Base-by-base conservation (phyloP, 495 filamentous ascomycete genomes). In the Daldinia loculata region DNA sequence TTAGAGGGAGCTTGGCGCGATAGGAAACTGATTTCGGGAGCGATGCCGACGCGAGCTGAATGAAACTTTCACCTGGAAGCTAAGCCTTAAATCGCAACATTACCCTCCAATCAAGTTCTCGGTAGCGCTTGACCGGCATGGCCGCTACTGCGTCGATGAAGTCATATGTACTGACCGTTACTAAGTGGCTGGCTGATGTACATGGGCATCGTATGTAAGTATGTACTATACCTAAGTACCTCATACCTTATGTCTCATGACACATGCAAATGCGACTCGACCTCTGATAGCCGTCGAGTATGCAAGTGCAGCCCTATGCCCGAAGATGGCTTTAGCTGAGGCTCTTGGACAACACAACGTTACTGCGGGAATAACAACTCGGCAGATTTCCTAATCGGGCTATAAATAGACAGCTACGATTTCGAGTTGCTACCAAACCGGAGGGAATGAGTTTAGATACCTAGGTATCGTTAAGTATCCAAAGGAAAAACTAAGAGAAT, bases 291-390 rank as follows among this genome's bases (percentile, higher is more conserved):
- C 45, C 19, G 24, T 26, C 17, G 6, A 51, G 24, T 12, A 22
- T 53, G 63, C 45, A 29, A 19, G 59, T 66, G 63, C 56, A 66
- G 63, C 63, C 56, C 59, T 59, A 66, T n/a, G 15, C 6, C 50
- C 56, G 30, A 53, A 52, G 6, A 41, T 30, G 30, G 55, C 0
- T 36, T 26, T 52, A 59, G 41, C 15, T 17, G 39, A 43, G 59
- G n/a, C 39, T 41, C 39, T 41, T 17, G 39, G 39, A 41, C 6
- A 8, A 41, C 34, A 36, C 34, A 36, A 36, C 34, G 34, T 36
- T 36, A 36, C 34, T 36, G 2, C 34, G 34, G 34, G 12, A 14
- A 14, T 36, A 7, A 17, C n/a, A 41, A 41, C 39, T 41, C 39
- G n/a, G 39, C n/a, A 8, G 12, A 14, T 36, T 36, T 36, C 34